Base-by-base conservation (phyloP, 805 yeast genomes). In the Zygosaccharomyces bisporus region DNA sequence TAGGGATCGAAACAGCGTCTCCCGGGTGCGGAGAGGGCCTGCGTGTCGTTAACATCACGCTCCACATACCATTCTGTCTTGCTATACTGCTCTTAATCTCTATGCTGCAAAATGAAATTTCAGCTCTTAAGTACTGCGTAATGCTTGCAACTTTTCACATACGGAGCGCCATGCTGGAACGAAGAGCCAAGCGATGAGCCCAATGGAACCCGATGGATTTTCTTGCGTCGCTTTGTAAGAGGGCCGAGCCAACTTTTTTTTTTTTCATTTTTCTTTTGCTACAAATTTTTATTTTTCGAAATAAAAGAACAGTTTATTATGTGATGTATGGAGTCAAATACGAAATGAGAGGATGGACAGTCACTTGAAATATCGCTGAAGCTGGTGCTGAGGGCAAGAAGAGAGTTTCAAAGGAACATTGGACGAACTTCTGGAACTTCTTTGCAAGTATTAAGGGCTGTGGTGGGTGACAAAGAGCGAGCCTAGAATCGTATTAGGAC, bases 111-210 rank as follows among this genome's bases (percentile, higher is more conserved):
- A 37, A 30, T 25, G 23, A 37, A 37, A 25, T 25, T 37, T 37
- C 40, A 25, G 16, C 23, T 37, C 31, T 25, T 37, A 37, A 37
- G 32, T 37, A 37, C 30, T 24, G 14, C 40, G 33, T 24, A 25
- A 20, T n/a, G 16, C 17, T 18, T 24, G 29, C 39, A 24, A 25
- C 30, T 34, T 37, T 37, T 37, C 40, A 37, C 33, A 12, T 6
- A 4, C 40, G 6, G 40, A 24, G 32, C 33, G 32, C 40, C 40
- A 16, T 37, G 20, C 40, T 8, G 40, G 31, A 37, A 37, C 21
- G 30, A 37, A 18, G 20, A n/a, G 30, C 12, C 31, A 25, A 25
- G 40, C 40, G 40, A 37, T 37, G 40, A 37, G 40, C 40, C 40
- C 31, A 25, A 37, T 37, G 40, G 40, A 37, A 37, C 30, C 31